A percentile compares a stretch with the other conserved stretches of the same genome.
Evolutionary conservation across 345 rosid genomes (phyloP).

Genomic region (Streptanthus diversifolius): DNA sequence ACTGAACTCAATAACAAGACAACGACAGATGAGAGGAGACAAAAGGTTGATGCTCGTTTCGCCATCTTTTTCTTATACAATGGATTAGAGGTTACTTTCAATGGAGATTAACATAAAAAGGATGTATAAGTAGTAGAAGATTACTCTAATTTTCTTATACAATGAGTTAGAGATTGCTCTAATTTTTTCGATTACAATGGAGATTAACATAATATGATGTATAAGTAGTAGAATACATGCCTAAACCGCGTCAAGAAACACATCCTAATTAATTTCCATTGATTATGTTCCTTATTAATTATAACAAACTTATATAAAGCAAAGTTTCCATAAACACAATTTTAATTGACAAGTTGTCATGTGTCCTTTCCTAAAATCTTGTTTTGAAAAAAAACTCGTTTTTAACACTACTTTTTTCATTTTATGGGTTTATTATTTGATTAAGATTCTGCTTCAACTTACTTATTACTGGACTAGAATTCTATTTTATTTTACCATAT

Average conservation of each 20-base stretch:
- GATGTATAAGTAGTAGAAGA: too few species aligned
- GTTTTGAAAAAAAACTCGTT: too few species aligned
- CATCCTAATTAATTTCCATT: not conserved
- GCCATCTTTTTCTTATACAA: not conserved
- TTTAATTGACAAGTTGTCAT: too few species aligned
- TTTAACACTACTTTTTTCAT: too few species aligned
- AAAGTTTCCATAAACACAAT: too few species aligned
- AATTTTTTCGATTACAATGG: not conserved
- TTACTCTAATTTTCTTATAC: not conserved
- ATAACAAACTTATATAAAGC: too few species aligned
- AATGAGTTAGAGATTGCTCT: not conserved
- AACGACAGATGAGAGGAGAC: not conserved
- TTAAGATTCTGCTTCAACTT: too few species aligned
- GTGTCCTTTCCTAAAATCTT: too few species aligned
- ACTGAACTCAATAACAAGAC: constrained; percentile 4
- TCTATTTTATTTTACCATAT: too few species aligned
- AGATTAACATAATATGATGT: not conserved
- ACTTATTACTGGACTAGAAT: too few species aligned
- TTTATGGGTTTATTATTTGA: too few species aligned
- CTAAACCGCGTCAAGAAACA: not conserved
- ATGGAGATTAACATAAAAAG: not conserved
- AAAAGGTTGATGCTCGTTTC: not conserved
- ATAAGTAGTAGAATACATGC: not conserved
- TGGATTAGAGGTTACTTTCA: not conserved
- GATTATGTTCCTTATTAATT: not conserved